These are phyloP conservation scores for Aspergillus sclerotiicarbonarius DNA, from an alignment of 495 filamentous ascomycete species.

Conservation along the genomic window DNA sequence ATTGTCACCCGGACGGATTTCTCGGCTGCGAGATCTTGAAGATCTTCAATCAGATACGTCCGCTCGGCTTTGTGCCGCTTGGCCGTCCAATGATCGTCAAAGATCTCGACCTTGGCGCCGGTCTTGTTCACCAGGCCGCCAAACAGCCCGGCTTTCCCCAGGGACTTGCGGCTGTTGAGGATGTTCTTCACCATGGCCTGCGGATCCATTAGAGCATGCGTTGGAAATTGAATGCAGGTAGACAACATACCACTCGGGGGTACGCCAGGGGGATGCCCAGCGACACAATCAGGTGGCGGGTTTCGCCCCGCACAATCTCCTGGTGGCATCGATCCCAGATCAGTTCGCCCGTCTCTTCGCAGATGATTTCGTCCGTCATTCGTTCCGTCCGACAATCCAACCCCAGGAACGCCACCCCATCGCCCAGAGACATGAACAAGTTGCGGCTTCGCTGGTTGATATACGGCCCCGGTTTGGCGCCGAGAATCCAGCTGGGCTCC, in stretches of 20 bases:
- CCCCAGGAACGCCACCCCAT: constrained; percentile 75
- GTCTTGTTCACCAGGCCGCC: constrained; percentile 82
- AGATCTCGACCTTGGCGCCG: constrained; percentile 88
- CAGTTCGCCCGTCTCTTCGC: constrained; percentile 73
- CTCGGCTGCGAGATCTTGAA: constrained; percentile 86
- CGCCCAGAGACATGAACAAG: constrained; percentile 79
- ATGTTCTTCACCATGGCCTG: constrained; percentile 67
- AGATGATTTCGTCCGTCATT: constrained; percentile 75
- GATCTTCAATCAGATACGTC: constrained; percentile 78
- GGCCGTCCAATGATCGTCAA: constrained; percentile 98
- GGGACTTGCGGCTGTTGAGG: constrained; percentile 82
- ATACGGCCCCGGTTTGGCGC: constrained; percentile 78
- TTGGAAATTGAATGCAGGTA: neutral
- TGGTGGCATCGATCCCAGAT: constrained; percentile 79
- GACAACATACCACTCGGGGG: constrained; percentile 67
- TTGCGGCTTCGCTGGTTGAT: constrained; percentile 83
- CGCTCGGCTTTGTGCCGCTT: constrained; percentile 89
- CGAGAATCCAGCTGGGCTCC: constrained; percentile 91
- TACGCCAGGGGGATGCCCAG: constrained; percentile 89
- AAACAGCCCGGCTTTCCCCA: constrained; percentile 78
- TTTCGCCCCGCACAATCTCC: constrained; percentile 80
- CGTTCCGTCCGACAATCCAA: constrained; percentile 91
- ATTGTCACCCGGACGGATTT: constrained; percentile 92
- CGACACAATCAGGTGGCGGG: constrained; percentile 84
- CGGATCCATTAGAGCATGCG: constrained; percentile 19